These are phyloP conservation scores for Peronospora belbahrii DNA, from an alignment of 352 stramenopile genomes.

Conservation along the genomic window DNA sequence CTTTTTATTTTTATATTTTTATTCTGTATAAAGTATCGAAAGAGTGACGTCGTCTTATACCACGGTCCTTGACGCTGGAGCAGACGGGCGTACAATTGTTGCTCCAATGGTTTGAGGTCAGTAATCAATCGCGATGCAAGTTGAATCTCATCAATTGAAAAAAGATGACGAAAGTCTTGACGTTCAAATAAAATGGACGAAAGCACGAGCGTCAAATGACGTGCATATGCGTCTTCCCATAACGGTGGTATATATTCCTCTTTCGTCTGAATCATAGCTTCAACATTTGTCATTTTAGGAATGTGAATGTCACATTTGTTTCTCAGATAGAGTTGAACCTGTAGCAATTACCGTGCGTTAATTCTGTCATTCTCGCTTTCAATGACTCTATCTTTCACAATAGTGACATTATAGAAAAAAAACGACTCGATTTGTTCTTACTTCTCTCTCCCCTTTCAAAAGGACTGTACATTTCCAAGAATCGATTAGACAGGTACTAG, in stretches of 20 bases:
- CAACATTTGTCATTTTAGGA: not conserved
- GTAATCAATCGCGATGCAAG: slow-evolving; percentile 42
- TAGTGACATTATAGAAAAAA: too few species aligned
- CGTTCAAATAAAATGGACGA: slow-evolving; percentile 35
- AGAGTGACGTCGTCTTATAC: slow-evolving; percentile 58
- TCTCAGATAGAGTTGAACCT: too few species aligned
- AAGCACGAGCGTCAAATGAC: slow-evolving; percentile 56
- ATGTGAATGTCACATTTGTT: too few species aligned
- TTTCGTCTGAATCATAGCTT: not conserved
- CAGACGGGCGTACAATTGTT: slow-evolving; percentile 68
- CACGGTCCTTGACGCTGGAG: slow-evolving; percentile 72
- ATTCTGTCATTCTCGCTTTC: not conserved
- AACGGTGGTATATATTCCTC: not conserved
- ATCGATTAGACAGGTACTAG: slow-evolving; percentile 3
- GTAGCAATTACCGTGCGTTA: too few species aligned
- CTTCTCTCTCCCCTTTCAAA: not conserved
- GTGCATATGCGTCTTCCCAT: slow-evolving; percentile 56
- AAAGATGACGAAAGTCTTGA: slow-evolving; percentile 40
- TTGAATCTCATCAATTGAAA: slow-evolving; percentile 34
- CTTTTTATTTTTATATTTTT: slow-evolving; percentile 1
- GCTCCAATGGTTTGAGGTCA: slow-evolving; percentile 35
- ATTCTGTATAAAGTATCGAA: slow-evolving; percentile 39
- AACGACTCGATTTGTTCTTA: too few species aligned
- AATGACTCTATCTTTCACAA: not conserved
- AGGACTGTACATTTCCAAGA: not conserved